phyloP scores from a whole-genome alignment of 2,329 filamentous ascomycete species.

The Chrysoporthe puriensis region DNA sequence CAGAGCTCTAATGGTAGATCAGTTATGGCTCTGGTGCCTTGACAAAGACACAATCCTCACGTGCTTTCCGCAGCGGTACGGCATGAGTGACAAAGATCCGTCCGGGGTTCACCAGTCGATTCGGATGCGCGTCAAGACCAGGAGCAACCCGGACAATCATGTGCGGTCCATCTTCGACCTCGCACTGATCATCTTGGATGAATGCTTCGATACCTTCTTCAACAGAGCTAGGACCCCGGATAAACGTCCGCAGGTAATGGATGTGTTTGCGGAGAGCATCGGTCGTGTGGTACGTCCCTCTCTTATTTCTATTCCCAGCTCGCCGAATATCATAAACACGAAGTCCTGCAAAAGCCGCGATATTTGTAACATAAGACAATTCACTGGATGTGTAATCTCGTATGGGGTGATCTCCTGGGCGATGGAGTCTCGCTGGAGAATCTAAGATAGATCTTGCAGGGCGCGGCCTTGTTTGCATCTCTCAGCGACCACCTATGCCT shows the following conservation, averaged over 20 bases:
- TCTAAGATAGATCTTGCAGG: too few relatives aligned
- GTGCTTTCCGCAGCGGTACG: constrained; percentile 44
- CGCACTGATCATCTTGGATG: constrained; percentile 46
- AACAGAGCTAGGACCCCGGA: constrained; percentile 40
- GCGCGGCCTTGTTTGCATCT: too few relatives aligned
- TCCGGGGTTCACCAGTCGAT: constrained; percentile 47
- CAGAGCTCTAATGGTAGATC: constrained; percentile 37
- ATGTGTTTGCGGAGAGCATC: too few relatives aligned
- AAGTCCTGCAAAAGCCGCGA: too few relatives aligned
- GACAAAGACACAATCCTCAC: constrained; percentile 38
- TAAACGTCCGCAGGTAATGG: constrained; percentile 14
- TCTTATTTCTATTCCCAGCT: too few relatives aligned
- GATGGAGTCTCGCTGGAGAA: too few relatives aligned
- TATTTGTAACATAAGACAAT: too few relatives aligned
- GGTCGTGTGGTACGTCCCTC: too few relatives aligned
- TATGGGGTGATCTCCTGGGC: too few relatives aligned
- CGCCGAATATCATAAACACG: too few relatives aligned
- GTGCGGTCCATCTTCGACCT: constrained; percentile 46
- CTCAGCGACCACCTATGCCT: too few relatives aligned
- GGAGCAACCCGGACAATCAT: constrained; percentile 32
- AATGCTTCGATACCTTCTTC: constrained; percentile 47
- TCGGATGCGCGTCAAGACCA: constrained; percentile 37
- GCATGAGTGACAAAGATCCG: constrained; percentile 44
- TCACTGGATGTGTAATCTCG: too few relatives aligned
- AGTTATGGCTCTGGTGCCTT: constrained; percentile 39